Evolutionary conservation across 2,329 filamentous ascomycete species (phyloP).

Genomic region (Gnomoniopsis sp.): DNA sequence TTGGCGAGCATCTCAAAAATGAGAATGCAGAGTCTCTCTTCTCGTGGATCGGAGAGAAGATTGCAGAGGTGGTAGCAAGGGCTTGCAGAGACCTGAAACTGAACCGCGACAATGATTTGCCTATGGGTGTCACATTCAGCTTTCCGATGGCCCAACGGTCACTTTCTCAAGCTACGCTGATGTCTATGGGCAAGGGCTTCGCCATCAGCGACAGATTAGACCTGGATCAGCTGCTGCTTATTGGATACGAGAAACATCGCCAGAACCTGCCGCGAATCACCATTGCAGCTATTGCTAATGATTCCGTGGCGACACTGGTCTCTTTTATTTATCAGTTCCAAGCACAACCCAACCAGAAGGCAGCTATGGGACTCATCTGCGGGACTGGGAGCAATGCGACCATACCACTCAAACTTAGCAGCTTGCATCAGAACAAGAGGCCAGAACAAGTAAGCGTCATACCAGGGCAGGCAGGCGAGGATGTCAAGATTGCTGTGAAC

Average conservation of each 20-base stretch:
- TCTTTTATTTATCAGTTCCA: slow-evolving; percentile 72
- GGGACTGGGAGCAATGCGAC: slow-evolving; percentile 82
- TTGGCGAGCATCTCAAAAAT: slow-evolving; percentile 68
- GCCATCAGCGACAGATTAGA: slow-evolving; percentile 58
- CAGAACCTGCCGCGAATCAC: slow-evolving; percentile 58
- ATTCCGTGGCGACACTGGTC: slow-evolving; percentile 74
- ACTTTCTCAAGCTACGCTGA: slow-evolving; percentile 59
- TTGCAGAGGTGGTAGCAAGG: slow-evolving; percentile 67
- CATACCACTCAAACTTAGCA: slow-evolving; percentile 63
- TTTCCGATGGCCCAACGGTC: slow-evolving; percentile 66
- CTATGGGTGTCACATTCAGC: slow-evolving; percentile 67
- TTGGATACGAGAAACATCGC: slow-evolving; percentile 54
- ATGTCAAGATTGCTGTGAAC: slow-evolving; percentile 72
- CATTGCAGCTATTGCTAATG: slow-evolving; percentile 76
- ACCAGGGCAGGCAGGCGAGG: slow-evolving; percentile 38
- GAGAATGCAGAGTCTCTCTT: slow-evolving; percentile 74
- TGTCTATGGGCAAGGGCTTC: slow-evolving; percentile 71
- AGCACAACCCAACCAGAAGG: slow-evolving; percentile 57
- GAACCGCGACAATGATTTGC: slow-evolving; percentile 43
- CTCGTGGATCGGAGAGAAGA: slow-evolving; percentile 75
- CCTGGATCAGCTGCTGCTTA: slow-evolving; percentile 54
- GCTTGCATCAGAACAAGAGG: slow-evolving; percentile 61
- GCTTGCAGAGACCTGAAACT: slow-evolving; percentile 45
- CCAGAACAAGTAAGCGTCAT: slow-evolving; percentile 47
- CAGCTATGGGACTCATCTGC: slow-evolving; percentile 76